Evolutionary conservation across 2,329 filamentous ascomycete genomes (phyloP), one percentile per base, ranked within the genome.

Genomic region (Huntiella savannae): DNA sequence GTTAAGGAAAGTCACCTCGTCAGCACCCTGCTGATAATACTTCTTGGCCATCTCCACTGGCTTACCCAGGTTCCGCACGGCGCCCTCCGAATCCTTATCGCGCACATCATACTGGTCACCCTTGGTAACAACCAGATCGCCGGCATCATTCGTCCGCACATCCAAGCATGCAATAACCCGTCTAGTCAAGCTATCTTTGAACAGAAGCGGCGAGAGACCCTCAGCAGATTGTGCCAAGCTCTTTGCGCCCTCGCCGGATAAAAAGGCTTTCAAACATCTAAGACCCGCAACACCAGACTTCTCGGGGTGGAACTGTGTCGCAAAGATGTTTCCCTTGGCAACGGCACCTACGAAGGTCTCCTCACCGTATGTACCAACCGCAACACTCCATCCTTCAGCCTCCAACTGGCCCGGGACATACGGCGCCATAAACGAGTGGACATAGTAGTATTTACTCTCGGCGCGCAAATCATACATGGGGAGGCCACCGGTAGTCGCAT

Each of bases 31-130:
- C 57, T 92, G 80, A 67, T 96, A 98, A 68, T 98, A 98, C 56
- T 75, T 77, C 62, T 76, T 77, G 6, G 91, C 91, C 74, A 98
- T 82, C 53, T 94, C 86, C 42, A 98, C 87, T 1, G 91, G 91
- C 63, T 98, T 98, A 53, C 91, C 91, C 3, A 98, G 71, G 61
- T 98, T 98, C 52, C 91, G 78, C 33, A 98, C 87, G 54, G 59
- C 59, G 47, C 73, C 69, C 46, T 73, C 69, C 11, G 65, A 68
- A 16, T 68, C 67, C 63, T 95, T 95, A 57, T 96, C 91, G 32
- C 91, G 82, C 5, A 98, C 91, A 57, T 98, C 91, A 65, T 98
- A 98, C 62, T 96, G 88, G 63, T 98, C 91, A 48, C 91, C 91
- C 63, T 98, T 98, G 11, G 91, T 98, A 34, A 98, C 91, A 0